Conservation (phyloP, 192 early-diverging fungal genomes). For the Irineochytrium annulatum region DNA sequence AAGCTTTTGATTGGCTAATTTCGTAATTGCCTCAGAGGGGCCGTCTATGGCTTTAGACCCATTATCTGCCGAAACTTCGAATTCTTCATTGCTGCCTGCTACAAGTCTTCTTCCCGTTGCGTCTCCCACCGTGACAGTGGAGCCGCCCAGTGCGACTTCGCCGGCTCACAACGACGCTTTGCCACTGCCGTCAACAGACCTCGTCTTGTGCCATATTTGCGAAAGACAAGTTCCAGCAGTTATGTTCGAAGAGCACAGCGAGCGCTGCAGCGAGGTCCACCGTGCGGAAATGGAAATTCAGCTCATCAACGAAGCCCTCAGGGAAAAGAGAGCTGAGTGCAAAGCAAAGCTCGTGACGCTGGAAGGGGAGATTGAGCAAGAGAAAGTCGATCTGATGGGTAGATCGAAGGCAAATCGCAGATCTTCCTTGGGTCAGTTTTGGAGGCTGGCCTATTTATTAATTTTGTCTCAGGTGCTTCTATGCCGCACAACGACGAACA, state of each 20-base stretch:
- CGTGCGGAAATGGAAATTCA: conserved; percentile 70
- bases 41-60: too few species aligned
- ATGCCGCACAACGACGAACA: conserved; percentile 9
- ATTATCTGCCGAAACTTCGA: too few species aligned
- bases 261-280: conserved; percentile 68
- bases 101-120: too few species aligned
- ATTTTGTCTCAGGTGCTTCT: conserved; percentile 1
- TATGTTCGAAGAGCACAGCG: conserved; percentile 72
- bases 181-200: conserved; percentile 26
- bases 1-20: too few species aligned
- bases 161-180: background rate
- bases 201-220: conserved; percentile 73
- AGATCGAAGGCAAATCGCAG: conserved; percentile 8
- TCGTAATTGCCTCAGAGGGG: too few species aligned
- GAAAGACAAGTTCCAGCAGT: conserved; percentile 65
- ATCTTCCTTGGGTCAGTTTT: conserved; percentile 20
- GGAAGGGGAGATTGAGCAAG: conserved; percentile 28
- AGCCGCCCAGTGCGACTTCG: background rate
- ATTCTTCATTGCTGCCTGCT: too few species aligned
- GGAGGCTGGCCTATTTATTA: background rate
- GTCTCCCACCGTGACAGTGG: background rate
- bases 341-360: conserved; percentile 29
- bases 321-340: conserved; percentile 51
- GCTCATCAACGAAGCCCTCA: conserved; percentile 68
- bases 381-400: conserved; percentile 1